Evolutionary conservation across 2,329 filamentous ascomycete genomes (phyloP).

Genomic region (Curvularia lunata): DNA sequence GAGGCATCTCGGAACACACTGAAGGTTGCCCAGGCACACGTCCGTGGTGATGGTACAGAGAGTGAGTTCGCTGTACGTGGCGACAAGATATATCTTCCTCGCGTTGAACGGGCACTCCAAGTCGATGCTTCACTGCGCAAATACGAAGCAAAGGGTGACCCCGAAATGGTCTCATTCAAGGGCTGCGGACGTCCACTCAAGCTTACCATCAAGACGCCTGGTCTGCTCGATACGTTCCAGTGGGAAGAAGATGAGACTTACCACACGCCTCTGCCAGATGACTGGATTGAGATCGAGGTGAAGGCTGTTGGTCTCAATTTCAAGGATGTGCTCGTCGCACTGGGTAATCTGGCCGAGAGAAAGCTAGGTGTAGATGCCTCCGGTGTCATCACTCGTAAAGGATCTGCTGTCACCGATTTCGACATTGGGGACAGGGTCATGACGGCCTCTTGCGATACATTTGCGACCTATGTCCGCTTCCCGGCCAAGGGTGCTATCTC

Average conservation of each 20-base stretch:
- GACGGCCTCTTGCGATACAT: conserved; percentile 13
- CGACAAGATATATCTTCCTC: conserved; percentile 9
- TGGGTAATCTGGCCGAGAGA: conserved; percentile 12
- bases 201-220: conserved; percentile 7
- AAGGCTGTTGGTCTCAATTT: conserved; percentile 14
- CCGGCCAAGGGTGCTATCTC: conserved; percentile 13
- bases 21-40: conserved; percentile 8
- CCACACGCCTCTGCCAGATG: conserved; percentile 4
- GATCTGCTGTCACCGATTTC: conserved; percentile 6
- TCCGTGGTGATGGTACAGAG: conserved; percentile 9
- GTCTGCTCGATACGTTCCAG: conserved; percentile 9
- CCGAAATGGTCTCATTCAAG: conserved; percentile 9
- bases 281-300: conserved; percentile 8
- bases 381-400: conserved; percentile 6
- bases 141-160: conserved; percentile 14
- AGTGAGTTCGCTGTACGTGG: conserved; percentile 10
- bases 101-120: conserved; percentile 8
- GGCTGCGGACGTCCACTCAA: conserved; percentile 12
- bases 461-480: conserved; percentile 14
- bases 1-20: conserved; percentile 6
- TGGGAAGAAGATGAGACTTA: conserved; percentile 12
- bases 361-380: conserved; percentile 9
- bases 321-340: conserved; percentile 8
- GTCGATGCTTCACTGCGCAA: conserved; percentile 10
- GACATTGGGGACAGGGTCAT: conserved; percentile 7